Base-by-base conservation (phyloP, 305 asterid species). In the Fraxinus dipetala region DNA sequence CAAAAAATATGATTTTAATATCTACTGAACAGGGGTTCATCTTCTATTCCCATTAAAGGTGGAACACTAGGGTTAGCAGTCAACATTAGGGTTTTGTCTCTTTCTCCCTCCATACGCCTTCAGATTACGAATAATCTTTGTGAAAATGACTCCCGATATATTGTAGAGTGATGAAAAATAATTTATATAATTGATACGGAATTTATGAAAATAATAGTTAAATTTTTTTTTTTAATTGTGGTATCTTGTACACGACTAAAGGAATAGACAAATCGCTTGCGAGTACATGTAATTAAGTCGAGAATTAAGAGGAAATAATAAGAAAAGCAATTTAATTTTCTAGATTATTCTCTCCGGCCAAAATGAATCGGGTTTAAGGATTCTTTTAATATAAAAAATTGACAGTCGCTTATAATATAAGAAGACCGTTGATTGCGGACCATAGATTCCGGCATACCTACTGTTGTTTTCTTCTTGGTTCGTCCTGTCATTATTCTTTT, bases 351-450 rank as follows among this genome's bases (percentile, higher is more conserved):
- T 14, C 20, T 14, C 20, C 20, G 6, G 59, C 59, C 59, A 48
- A 14, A 48, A 48, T 48, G 59, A 48, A 14, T 48, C 6, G n/a
- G 20, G 59, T 14, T 48, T 14, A 48, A 48, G 48, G 69, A 40
- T 30, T 43, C 20, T 1, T 79, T 45, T 34, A 70, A 22, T 48
- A 45, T 18, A 4, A 3, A 16, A 28, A 69, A 5, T 79, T 69
- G 9, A 28, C 69, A 69, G 16, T 48, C 51, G 72, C 34, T 9
- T 48, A 13, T 31, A 8, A 31, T 31, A 20, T 7, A 72, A 6
- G 26, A 10, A 10, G 59, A 70, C 56, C 83, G 35, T 45, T 72
- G 69, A 80, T 70, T 80, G 72, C 78, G 78, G 78, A 20, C 81
- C 70, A 6, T 31, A 45, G 26, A 80, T 80, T 70, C 83, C 51